Base-by-base conservation (phyloP, 1,284 basidiomycete genomes). In the Austroboletus niveus region DNA sequence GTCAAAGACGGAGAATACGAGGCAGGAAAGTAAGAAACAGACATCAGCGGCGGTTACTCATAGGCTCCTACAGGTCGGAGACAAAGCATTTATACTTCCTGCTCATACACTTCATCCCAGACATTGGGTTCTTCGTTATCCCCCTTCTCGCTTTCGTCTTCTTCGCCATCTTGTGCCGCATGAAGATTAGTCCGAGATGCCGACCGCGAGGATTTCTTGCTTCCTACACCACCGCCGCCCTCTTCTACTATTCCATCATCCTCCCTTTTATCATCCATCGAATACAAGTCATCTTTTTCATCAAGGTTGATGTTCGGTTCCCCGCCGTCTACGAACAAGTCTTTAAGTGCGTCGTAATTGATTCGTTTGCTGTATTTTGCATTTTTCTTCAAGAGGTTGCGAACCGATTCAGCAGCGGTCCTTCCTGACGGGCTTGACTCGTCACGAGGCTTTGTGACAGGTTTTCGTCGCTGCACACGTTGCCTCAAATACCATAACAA, bases 361-460 rank as follows among this genome's bases (percentile, higher is more conserved):
- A 94, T 94, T 47, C 91, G 82, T 62, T 90, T 90, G 71, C 88
- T 92, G 69, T 92, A 92, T 66, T 84, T 90, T 24, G 83, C 76
- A 57, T 86, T 90, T 70, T 90, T 89, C 75, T 88, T 87, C 60
- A 94, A 75, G 35, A 94, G 76, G 52, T 86, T 88, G 24, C 79
- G 81, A 32, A 92, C 89, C 4, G 90, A 85, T 60, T 94, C 92
- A 3, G 87, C 89, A 1, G 87, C 81, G 3, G 89, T 90, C 42
- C 74, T 82, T 15, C 86, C 89, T 42, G 82, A 80, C 0, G 89
- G 81, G 5, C 81, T 88, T 0, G 83, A 78, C 14, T 85, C 80
- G 55, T 93, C 90, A 36, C 87, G 78, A 20, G 89, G 87, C 62
- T 85, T 87, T 55, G 74, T 77, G 54, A 71, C 77, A 15, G 77